These are phyloP conservation scores for Phialocephala subalpina DNA, from an alignment of 2,329 filamentous ascomycete species.

Conservation along the genomic window DNA sequence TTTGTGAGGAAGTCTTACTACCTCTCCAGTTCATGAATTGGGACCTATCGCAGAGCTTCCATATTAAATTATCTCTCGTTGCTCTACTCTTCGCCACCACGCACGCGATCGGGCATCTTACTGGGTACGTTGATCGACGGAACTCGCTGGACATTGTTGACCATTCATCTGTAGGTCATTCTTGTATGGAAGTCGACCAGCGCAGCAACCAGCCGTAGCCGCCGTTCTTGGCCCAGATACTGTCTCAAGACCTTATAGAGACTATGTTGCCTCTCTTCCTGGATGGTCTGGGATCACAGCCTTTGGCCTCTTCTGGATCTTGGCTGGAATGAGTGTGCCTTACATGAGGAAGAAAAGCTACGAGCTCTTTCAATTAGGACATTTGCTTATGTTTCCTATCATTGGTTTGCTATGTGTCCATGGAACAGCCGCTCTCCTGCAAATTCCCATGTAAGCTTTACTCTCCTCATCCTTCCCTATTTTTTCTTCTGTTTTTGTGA, in stretches of 20 bases:
- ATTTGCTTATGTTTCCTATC: conserved; percentile 67
- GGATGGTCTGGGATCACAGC: conserved; percentile 59
- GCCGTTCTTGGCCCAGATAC: conserved; percentile 49
- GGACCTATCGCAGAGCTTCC: conserved; percentile 63
- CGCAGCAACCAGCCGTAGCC: conserved; percentile 54
- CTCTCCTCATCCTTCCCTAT: too few species aligned
- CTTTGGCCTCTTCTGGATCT: conserved; percentile 56
- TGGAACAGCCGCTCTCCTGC: conserved; percentile 57
- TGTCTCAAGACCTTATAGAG: conserved; percentile 49
- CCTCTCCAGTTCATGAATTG: conserved; percentile 63
- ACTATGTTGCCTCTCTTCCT: conserved; percentile 55
- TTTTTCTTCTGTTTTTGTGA: too few species aligned
- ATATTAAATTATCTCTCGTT: conserved; percentile 60
- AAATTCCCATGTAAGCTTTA: conserved; percentile 62
- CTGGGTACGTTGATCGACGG: background rate
- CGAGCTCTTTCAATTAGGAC: conserved; percentile 63
- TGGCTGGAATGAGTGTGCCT: too few species aligned
- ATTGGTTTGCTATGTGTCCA: conserved; percentile 63
- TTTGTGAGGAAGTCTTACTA: conserved; percentile 58
- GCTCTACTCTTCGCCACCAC: conserved; percentile 58
- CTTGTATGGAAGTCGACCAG: conserved; percentile 54
- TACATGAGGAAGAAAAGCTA: conserved; percentile 59
- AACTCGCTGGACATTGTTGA: too few species aligned
- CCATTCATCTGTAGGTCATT: conserved; percentile 48
- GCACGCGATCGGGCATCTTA: conserved; percentile 58